Conservation (phyloP, 148 eudicot species). For the Persicaria maculosa region DNA sequence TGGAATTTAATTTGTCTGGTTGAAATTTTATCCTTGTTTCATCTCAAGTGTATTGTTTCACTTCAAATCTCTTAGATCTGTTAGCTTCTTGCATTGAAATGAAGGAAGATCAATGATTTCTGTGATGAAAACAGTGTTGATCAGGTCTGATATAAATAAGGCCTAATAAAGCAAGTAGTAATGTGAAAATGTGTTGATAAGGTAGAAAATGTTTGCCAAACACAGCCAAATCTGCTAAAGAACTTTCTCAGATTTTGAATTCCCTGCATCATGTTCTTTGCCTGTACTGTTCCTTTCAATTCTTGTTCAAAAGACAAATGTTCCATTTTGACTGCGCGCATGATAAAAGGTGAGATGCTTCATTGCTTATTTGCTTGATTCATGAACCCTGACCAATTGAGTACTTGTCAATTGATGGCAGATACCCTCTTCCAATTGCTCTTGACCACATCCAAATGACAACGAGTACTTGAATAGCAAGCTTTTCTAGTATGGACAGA, state of each 20-base stretch:
- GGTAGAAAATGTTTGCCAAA: too few relatives aligned
- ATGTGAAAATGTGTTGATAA: too few relatives aligned
- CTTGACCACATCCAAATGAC: not conserved
- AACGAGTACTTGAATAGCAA: not conserved
- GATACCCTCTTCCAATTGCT: not conserved
- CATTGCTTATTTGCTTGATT: not conserved
- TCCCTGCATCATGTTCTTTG: not conserved
- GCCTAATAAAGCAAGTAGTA: too few relatives aligned
- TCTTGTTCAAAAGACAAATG: not conserved
- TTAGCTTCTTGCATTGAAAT: not conserved
- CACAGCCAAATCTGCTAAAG: too few relatives aligned
- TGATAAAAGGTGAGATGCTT: constrained; percentile 5
- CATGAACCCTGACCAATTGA: not conserved
- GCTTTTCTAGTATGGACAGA: constrained; percentile 49
- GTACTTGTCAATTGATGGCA: constrained; percentile 1
- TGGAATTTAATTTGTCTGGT: not conserved
- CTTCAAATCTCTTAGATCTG: not conserved
- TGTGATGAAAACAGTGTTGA: too few relatives aligned
- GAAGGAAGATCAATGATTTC: not conserved
- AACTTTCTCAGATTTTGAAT: not conserved
- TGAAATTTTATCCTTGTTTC: not conserved
- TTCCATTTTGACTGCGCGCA: not conserved
- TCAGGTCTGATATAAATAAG: too few relatives aligned
- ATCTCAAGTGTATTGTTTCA: too few relatives aligned
- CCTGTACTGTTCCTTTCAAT: not conserved